A percentile compares a stretch with the other conserved stretches of the same genome.
These are phyloP conservation scores for Vitis amurensis DNA, from an alignment of 164 flowering plant species.

Conservation along the genomic window DNA sequence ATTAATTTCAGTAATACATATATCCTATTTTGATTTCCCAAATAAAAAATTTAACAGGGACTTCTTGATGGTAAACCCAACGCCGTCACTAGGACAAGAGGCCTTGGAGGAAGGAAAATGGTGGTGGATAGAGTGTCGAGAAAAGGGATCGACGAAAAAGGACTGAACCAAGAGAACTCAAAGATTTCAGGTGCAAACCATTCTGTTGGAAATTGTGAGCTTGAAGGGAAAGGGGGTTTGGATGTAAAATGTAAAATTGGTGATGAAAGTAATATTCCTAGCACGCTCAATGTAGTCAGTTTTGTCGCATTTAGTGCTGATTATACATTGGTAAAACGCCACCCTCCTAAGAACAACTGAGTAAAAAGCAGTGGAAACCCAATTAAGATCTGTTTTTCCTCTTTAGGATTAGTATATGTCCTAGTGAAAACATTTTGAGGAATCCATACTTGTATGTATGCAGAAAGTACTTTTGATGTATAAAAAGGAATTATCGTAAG, in stretches of 20 bases:
- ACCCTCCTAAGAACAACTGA: slow-evolving; percentile 28
- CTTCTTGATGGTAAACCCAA: neutral
- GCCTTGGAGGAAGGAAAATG: slow-evolving; percentile 25
- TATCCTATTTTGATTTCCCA: neutral
- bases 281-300: neutral
- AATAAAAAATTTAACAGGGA: neutral
- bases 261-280: slow-evolving; percentile 2
- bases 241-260: slow-evolving; percentile 3
- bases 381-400: no score
- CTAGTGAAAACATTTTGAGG: neutral
- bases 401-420: neutral
- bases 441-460: neutral
- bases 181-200: slow-evolving; percentile 32
- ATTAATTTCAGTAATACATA: no score
- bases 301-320: slow-evolving; percentile 28
- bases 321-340: slow-evolving; percentile 23
- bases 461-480: neutral
- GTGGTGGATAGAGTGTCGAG: neutral
- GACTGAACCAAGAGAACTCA: neutral
- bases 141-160: neutral
- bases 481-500: neutral
- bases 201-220: slow-evolving; percentile 16
- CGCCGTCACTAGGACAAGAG: neutral
- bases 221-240: slow-evolving; percentile 13
- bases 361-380: neutral